A percentile compares a stretch with the other conserved stretches of the same genome.
phyloP scores from a whole-genome alignment of 805 yeast genomes.

The Metschnikowia dekortorum region DNA sequence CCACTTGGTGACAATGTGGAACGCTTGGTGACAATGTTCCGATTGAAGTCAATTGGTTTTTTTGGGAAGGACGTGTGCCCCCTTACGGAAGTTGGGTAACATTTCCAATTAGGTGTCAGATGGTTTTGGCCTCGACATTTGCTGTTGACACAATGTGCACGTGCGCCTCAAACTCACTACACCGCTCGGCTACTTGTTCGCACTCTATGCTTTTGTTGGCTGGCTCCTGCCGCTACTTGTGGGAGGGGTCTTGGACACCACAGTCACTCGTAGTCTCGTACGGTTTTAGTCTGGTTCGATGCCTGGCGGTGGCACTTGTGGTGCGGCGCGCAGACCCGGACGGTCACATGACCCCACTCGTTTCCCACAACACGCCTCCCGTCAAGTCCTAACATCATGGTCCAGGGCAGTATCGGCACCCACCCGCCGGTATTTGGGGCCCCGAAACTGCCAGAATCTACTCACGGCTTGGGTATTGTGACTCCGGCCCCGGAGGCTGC shows the following conservation, averaged over 20 bases:
- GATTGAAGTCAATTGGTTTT: neutral
- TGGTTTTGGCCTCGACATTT: neutral
- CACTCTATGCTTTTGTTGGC: neutral
- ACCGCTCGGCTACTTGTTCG: neutral
- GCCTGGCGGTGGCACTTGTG: no score
- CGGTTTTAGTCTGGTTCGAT: no score
- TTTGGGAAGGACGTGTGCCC: neutral
- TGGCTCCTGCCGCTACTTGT: no score
- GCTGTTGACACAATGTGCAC: neutral
- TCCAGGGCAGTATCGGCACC: constrained; percentile 3
- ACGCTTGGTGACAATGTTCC: neutral
- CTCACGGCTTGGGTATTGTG: constrained; percentile 9
- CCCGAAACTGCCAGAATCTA: neutral
- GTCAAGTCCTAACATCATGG: neutral
- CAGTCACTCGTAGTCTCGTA: no score
- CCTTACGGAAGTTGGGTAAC: neutral
- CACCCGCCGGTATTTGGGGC: neutral
- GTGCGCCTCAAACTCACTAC: neutral
- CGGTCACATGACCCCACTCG: neutral
- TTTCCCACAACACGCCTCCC: neutral
- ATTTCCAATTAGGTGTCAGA: neutral
- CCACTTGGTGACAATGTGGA: neutral
- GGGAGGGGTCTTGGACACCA: no score
- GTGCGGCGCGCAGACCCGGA: constrained; percentile 1
- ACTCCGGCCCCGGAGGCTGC: constrained; percentile 6